phyloP scores from a whole-genome alignment of 1,139 yeast species.

The Debaryomyces sp. region DNA sequence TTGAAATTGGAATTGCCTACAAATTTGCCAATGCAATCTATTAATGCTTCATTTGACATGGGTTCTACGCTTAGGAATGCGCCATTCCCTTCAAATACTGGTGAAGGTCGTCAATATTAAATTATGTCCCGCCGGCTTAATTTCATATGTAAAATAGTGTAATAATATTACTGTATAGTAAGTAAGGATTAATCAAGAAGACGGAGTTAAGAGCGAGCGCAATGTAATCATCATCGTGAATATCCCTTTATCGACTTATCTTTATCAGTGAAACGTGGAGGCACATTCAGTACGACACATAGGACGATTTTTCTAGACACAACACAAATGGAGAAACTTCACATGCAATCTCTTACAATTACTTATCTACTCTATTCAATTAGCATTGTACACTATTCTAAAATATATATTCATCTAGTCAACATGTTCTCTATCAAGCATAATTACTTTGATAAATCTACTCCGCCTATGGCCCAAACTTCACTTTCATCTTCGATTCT shows the following conservation, averaged over 20 bases:
- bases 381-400: not conserved
- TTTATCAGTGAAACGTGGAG: not conserved
- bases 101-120: not conserved
- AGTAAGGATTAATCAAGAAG: not conserved
- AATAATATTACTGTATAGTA: not conserved
- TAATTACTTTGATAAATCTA: constrained; percentile 31
- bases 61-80: constrained; percentile 1
- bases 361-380: not conserved
- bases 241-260: not conserved
- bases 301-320: not conserved
- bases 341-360: not conserved
- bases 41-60: constrained; percentile 1
- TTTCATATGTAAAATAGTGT: constrained; percentile 5
- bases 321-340: not conserved
- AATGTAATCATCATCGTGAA: not conserved
- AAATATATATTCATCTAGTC: not conserved
- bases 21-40: constrained; percentile 30
- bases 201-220: not conserved
- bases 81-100: not conserved
- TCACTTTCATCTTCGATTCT: constrained; percentile 84
- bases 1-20: constrained; percentile 52
- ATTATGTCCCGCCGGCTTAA: not conserved
- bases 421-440: not conserved
- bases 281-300: not conserved
- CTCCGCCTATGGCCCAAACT: constrained; percentile 85